Percentiles rank a stretch among this genome's conserved stretches.
phyloP scores from a whole-genome alignment of 306 rosid species.

The Lotus japonicus region DNA sequence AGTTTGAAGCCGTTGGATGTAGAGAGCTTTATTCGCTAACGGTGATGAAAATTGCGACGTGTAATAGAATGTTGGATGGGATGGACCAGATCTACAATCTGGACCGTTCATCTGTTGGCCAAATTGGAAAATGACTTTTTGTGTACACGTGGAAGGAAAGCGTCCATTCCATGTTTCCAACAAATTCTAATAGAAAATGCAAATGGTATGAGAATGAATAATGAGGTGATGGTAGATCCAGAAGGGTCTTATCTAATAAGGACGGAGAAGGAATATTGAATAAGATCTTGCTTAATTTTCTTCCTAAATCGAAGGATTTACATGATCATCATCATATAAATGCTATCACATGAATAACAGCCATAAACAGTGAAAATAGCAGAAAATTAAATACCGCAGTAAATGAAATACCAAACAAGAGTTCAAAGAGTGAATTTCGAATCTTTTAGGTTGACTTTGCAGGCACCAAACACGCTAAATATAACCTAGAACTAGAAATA shows the following conservation, averaged over 20 bases:
- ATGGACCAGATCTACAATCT: slow-evolving; percentile 14
- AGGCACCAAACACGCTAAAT: neutral
- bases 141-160: slow-evolving; percentile 37
- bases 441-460: neutral
- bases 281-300: neutral
- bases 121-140: neutral
- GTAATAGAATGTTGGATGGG: slow-evolving; percentile 10
- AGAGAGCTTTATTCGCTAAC: slow-evolving; percentile 14
- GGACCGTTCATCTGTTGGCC: slow-evolving; percentile 45
- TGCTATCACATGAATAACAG: neutral
- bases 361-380: neutral
- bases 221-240: slow-evolving; percentile 13
- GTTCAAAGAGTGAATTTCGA: neutral
- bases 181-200: neutral
- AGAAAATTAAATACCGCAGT: neutral
- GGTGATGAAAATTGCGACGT: slow-evolving; percentile 28
- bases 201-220: neutral
- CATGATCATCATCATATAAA: neutral
- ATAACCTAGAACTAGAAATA: neutral
- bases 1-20: slow-evolving; percentile 49
- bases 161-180: slow-evolving; percentile 31
- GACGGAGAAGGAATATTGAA: neutral
- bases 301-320: neutral
- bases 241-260: neutral
- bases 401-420: neutral